Percentiles rank a stretch among this genome's conserved stretches.
phyloP scores from a whole-genome alignment of 768 basidiomycete species.

The Russula sp. region DNA sequence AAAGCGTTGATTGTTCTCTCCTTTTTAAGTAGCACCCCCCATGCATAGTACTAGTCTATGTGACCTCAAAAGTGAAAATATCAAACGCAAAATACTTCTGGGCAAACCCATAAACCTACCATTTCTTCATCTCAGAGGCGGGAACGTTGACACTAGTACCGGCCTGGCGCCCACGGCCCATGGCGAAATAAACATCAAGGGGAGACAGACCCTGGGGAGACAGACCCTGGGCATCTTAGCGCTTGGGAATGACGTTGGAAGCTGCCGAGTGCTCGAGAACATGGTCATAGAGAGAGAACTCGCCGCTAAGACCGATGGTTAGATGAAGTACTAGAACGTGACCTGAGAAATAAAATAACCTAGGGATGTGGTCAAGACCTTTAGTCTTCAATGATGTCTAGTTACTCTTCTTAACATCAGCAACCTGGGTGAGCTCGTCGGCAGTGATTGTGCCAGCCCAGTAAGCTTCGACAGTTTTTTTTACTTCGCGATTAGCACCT shows the following conservation, averaged over 20 bases:
- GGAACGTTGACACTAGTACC: conserved; percentile 94
- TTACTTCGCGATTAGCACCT: conserved; percentile 93
- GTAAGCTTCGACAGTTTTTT: conserved; percentile 98
- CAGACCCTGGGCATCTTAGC: conserved; percentile 79
- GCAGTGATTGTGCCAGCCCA: conserved; percentile 90
- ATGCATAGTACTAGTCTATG: too few species aligned
- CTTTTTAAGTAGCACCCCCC: too few species aligned
- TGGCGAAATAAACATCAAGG: conserved; percentile 96
- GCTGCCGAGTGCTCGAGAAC: conserved; percentile 94
- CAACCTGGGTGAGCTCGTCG: conserved; percentile 80
- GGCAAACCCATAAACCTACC: conserved; percentile 44
- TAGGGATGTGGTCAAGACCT: conserved; percentile 87
- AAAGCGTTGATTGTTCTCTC: too few species aligned
- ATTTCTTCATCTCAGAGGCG: conserved; percentile 99
- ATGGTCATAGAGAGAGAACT: conserved; percentile 98
- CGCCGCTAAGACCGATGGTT: conserved; percentile 54
- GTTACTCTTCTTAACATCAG: conserved; percentile 79
- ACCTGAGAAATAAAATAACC: conserved; percentile 41
- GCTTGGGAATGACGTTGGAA: conserved; percentile 95
- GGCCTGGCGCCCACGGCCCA: conserved; percentile 97
- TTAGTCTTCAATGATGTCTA: conserved; percentile 81
- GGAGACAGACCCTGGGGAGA: too few species aligned
- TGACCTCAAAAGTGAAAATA: conserved; percentile 46
- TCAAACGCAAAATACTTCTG: neutral
- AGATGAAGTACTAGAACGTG: conserved; percentile 21